Conservation (phyloP, 2,329 filamentous ascomycete genomes). For the Fusarium verticillioides region DNA sequence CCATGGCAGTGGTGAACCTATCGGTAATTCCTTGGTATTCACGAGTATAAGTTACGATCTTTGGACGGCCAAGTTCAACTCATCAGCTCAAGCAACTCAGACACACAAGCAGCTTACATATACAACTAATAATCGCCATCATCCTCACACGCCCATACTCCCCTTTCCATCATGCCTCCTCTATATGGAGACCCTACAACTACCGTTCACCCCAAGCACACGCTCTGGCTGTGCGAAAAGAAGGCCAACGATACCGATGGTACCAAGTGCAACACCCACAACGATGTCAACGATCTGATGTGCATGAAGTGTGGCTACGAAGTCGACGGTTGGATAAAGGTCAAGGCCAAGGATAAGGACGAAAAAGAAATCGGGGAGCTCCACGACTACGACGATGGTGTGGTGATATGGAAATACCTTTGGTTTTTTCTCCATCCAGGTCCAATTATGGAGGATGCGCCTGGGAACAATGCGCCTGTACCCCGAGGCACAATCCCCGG, state of each 20-base stretch:
- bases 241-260: background rate
- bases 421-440: accelerated
- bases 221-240: background rate
- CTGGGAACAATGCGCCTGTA: background rate
- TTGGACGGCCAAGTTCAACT: no score
- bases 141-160: background rate
- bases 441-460: background rate
- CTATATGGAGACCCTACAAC: background rate
- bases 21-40: accelerated
- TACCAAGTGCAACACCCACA: background rate
- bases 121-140: background rate
- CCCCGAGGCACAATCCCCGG: background rate
- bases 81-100: background rate
- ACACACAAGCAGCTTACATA: background rate
- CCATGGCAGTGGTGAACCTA: background rate
- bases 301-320: accelerated
- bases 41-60: background rate
- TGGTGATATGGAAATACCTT: background rate
- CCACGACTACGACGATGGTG: background rate
- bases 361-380: background rate
- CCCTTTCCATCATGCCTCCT: background rate
- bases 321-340: background rate
- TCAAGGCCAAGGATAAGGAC: background rate
- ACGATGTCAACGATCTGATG: background rate
- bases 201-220: background rate